phyloP scores from a whole-genome alignment of 176 grass and related monocot genomes.

The Triticum turgidum region DNA sequence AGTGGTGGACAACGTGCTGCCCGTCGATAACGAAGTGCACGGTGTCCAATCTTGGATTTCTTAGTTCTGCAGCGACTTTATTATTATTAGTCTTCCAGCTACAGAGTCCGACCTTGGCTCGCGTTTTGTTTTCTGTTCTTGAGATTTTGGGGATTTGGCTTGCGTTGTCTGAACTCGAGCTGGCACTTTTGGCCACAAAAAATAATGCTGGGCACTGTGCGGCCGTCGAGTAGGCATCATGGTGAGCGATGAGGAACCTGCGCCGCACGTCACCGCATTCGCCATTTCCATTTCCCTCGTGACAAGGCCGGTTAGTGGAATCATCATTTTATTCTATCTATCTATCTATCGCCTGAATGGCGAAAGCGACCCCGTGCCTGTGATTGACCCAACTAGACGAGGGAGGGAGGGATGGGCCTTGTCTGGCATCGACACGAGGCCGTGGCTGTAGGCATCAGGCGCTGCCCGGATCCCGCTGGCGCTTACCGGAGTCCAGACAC shows the following conservation, averaged over 20 bases:
- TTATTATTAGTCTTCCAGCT: too few relatives aligned
- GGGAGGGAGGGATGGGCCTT: neutral
- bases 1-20: neutral
- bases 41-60: too few relatives aligned
- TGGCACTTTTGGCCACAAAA: too few relatives aligned
- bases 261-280: conserved; percentile 9
- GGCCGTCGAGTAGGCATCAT: neutral
- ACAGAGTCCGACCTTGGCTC: too few relatives aligned
- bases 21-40: too few relatives aligned
- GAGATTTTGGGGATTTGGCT: too few relatives aligned
- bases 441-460: conserved; percentile 18
- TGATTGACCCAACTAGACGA: neutral
- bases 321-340: neutral
- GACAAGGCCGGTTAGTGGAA: neutral
- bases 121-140: neutral
- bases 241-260: neutral
- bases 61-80: too few relatives aligned
- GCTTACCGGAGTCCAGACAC: neutral
- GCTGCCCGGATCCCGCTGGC: conserved; percentile 14
- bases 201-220: too few relatives aligned
- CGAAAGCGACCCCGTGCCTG: conserved; percentile 18
- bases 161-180: neutral
- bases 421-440: neutral
- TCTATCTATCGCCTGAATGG: neutral
- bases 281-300: neutral